A percentile compares a stretch with the other conserved stretches of the same genome.
Evolutionary conservation across 805 yeast species (phyloP).

Genomic region (Candida tammaniensis): DNA sequence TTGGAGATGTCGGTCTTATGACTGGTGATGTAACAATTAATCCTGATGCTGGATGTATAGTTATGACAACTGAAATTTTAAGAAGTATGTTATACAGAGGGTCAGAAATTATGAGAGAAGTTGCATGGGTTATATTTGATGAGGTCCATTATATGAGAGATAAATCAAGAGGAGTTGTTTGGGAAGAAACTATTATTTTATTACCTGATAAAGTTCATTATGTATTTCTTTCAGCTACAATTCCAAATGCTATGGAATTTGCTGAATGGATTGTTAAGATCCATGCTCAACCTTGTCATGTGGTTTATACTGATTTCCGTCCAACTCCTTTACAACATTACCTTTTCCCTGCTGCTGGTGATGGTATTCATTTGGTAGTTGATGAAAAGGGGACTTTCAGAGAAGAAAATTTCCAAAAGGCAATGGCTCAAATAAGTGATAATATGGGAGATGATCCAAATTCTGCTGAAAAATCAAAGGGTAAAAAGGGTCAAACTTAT

Average conservation of each 20-base stretch:
- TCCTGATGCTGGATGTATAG: constrained; percentile 92
- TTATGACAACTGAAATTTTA: constrained; percentile 96
- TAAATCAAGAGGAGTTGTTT: constrained; percentile 95
- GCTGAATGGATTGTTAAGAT: constrained; percentile 98
- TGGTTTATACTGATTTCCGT: constrained; percentile 97
- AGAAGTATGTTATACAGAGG: constrained; percentile 96
- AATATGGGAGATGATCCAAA: constrained; percentile 81
- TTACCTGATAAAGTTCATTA: constrained; percentile 94
- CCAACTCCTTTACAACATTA: constrained; percentile 99
- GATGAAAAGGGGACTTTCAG: constrained; percentile 96
- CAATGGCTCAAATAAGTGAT: constrained; percentile 90
- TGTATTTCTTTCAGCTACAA: constrained; percentile 91
- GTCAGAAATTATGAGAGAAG: constrained; percentile 94
- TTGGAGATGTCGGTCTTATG: constrained; percentile 97
- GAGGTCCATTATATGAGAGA: constrained; percentile 98
- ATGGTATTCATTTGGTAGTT: constrained; percentile 95
- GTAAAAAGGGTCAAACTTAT: constrained; percentile 74
- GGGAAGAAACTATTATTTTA: constrained; percentile 99
- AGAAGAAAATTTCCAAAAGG: constrained; percentile 97
- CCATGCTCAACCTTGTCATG: constrained; percentile 96
- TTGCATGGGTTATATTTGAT: constrained; percentile 95
- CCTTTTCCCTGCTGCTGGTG: constrained; percentile 97
- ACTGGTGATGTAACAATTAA: constrained; percentile 99
- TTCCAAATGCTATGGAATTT: constrained; percentile 98
- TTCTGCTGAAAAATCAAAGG: constrained; percentile 54